A percentile compares a stretch with the other conserved stretches of the same genome.
phyloP scores from a whole-genome alignment of 768 basidiomycete species.

The Tylopilus vinaceipallidus region DNA sequence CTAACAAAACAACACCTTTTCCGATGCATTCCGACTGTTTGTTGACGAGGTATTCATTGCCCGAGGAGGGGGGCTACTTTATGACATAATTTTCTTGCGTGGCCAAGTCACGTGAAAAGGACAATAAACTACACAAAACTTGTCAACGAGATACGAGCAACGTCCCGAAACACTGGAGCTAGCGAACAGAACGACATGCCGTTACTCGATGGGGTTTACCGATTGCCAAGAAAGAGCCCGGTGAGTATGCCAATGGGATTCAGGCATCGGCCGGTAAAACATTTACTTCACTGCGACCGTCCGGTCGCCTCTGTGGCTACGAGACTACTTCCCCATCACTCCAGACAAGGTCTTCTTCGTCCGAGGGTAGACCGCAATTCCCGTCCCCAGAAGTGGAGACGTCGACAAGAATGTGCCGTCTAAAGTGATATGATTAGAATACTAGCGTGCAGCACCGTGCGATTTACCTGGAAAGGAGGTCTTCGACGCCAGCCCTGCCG shows the following conservation, averaged over 20 bases:
- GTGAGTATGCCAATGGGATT: not conserved
- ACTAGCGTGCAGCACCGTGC: not conserved
- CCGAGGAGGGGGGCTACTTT: too few species aligned
- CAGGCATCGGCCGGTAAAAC: not conserved
- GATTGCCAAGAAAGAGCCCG: not conserved
- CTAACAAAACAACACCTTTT: too few species aligned
- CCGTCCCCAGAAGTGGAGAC: slow-evolving; percentile 26
- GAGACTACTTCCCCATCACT: slow-evolving; percentile 46
- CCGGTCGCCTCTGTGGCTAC: not conserved
- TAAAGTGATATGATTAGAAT: not conserved
- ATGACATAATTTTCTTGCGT: too few species aligned
- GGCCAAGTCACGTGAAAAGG: too few species aligned
- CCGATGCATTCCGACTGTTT: too few species aligned
- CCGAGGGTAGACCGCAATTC: slow-evolving; percentile 47
- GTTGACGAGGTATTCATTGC: too few species aligned
- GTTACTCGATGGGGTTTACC: too few species aligned
- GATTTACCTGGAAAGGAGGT: slow-evolving; percentile 57
- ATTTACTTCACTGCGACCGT: not conserved
- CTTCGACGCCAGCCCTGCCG: slow-evolving; percentile 62
- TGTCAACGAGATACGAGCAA: too few species aligned
- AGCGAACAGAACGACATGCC: too few species aligned
- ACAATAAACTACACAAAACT: too few species aligned
- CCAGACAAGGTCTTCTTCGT: slow-evolving; percentile 53
- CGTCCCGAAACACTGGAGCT: too few species aligned
- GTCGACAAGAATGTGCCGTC: slow-evolving; percentile 28